Evolutionary conservation across 129 eudicot genomes (phyloP), one percentile per base, ranked within the genome.

Genomic region (Flaveria trinervia): DNA sequence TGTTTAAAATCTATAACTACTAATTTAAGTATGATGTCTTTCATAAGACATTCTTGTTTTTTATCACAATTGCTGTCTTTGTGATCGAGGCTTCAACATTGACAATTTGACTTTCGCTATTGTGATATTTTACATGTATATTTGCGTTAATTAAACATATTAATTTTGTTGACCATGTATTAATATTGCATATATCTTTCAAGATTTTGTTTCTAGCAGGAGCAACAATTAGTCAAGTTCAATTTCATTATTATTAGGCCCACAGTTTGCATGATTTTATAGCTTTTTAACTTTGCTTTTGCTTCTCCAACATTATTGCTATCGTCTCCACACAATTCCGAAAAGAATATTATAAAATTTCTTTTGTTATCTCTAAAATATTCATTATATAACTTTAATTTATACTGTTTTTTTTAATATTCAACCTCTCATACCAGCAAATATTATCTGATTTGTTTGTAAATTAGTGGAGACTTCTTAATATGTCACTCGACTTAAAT

Each of bases 261-360:
- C 80, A 76, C 72, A 65, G 17, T 7, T 11, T 76, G 62, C 65
- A 64, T 65, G 52, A 76, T 62, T 64, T 76, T 65, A 49, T 65
- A 76, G 72, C 72, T 76, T 76, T 75, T 46, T 26, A 76, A 54
- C 45, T 76, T 76, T 49, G 73, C 48, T 76, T 76, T 76, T 76
- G 80, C 80, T 76, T 76, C 80, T 76, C 65, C 72, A 28, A 20
- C 72, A 76, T 76, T 76, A 76, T 75, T 75, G 71, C 15, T 62
- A 48, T 62, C 71, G 3, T 73, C 67, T 39, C 43, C 45, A 64
- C 33, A 56, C 36, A 56, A 7, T 41, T 41, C 28, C 6, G 4
- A 55, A 39, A 36, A 33, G 9, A 9, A 72, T 48, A 72, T 36
- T 7, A 55, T 20, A 36, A 2, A 2, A 28, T 30, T 48, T 72